Conservation (phyloP, 139 green algal species). For the Closterium sp. region DNA sequence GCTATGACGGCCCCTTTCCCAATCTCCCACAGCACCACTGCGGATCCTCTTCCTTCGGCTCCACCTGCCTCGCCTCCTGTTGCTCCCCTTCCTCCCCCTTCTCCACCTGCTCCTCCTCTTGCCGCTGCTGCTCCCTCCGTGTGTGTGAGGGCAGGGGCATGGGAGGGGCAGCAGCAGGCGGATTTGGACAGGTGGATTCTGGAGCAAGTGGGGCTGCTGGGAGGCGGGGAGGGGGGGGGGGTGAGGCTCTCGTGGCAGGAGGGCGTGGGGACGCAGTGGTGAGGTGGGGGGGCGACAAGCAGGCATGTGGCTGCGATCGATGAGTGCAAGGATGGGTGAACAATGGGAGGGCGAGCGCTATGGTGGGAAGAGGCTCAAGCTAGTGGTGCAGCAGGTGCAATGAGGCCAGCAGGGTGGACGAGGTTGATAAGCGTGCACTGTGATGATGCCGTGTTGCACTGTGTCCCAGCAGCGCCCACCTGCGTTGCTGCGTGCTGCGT, state of each 20-base stretch:
- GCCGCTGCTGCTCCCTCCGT: not conserved
- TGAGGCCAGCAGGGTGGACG: too few relatives aligned
- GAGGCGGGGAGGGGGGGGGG: not conserved
- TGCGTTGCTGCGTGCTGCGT: too few relatives aligned
- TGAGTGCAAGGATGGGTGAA: too few relatives aligned
- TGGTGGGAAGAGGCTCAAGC: too few relatives aligned
- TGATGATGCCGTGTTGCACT: too few relatives aligned
- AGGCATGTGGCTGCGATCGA: too few relatives aligned
- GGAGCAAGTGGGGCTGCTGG: not conserved
- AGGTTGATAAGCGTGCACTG: too few relatives aligned
- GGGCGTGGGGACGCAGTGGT: not conserved
- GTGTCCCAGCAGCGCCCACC: too few relatives aligned
- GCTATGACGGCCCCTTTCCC: not conserved
- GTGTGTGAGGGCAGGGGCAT: not conserved
- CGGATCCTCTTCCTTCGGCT: not conserved
- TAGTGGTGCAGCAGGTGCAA: too few relatives aligned
- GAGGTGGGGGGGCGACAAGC: not conserved
- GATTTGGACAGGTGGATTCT: not conserved
- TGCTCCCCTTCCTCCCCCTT: not conserved
- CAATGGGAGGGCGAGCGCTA: too few relatives aligned
- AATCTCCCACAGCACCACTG: not conserved
- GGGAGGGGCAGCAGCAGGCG: not conserved
- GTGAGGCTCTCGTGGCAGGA: not conserved
- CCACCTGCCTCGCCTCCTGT: not conserved
- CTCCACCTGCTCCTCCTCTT: not conserved